These are phyloP conservation scores for Diutina pseudorugosa DNA, from an alignment of 1,139 yeast species.

Conservation along the genomic window DNA sequence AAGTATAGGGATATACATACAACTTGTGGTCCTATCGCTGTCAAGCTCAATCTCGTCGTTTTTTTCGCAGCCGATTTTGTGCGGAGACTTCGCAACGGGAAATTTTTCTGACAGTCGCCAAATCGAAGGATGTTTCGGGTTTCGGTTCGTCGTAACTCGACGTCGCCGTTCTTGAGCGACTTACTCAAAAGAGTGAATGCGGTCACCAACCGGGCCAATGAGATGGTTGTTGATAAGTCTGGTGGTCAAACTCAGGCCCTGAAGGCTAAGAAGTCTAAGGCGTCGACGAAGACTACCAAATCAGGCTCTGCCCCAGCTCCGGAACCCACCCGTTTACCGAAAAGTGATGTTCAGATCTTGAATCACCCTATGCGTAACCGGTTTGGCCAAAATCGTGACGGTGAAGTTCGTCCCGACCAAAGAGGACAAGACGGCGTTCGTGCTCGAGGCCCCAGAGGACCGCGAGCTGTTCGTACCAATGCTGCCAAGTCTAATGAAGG, in stretches of 20 bases:
- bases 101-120: neutral
- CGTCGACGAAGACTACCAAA: neutral
- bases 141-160: conserved; percentile 10
- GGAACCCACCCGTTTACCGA: neutral
- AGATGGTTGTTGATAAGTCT: neutral
- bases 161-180: conserved; percentile 16
- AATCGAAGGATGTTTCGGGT: neutral
- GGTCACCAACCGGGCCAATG: conserved; percentile 14
- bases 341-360: neutral
- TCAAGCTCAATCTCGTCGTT: no score
- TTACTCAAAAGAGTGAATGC: conserved; percentile 25
- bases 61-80: neutral
- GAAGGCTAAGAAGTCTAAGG: neutral
- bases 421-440: neutral
- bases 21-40: no score
- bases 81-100: neutral
- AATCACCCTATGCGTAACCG: conserved; percentile 2
- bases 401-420: neutral
- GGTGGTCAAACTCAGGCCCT: neutral
- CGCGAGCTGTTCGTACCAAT: neutral
- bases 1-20: no score
- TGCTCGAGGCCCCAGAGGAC: neutral
- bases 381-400: neutral
- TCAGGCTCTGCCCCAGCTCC: neutral
- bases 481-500: neutral